These are phyloP conservation scores for Aotearoamyces nothofagi DNA, from an alignment of 2,329 filamentous ascomycete species.

Conservation along the genomic window DNA sequence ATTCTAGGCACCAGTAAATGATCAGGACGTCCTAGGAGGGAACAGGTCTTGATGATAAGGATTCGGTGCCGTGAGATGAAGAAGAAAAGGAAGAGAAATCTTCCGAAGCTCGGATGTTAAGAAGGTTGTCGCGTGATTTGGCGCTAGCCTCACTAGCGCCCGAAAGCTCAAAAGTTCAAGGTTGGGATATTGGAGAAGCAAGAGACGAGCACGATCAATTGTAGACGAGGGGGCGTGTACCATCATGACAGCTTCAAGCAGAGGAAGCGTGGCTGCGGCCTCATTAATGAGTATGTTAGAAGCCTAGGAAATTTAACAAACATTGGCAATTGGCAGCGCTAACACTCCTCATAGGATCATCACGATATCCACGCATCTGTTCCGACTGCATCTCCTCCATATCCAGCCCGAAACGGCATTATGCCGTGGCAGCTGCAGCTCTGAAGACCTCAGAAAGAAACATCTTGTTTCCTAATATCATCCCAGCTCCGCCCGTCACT, in stretches of 20 bases:
- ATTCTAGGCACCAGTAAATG: conserved; percentile 86
- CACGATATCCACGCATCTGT: conserved; percentile 15
- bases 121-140: too few species aligned
- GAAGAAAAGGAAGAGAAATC: conserved; percentile 18
- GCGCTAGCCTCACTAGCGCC: too few species aligned
- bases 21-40: conserved; percentile 64
- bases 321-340: conserved; percentile 1
- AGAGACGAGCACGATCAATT: too few species aligned
- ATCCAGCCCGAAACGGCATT: conserved; percentile 9
- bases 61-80: conserved; percentile 52
- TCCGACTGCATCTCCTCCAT: conserved; percentile 11
- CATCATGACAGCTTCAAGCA: conserved; percentile 39
- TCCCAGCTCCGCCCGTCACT: conserved; percentile 11
- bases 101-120: too few species aligned
- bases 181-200: too few species aligned
- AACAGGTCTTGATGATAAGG: conserved; percentile 90
- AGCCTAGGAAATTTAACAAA: background rate
- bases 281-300: conserved; percentile 32
- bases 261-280: conserved; percentile 34
- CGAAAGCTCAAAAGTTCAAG: too few species aligned
- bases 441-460: conserved; percentile 10
- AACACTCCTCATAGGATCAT: conserved; percentile 9
- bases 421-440: conserved; percentile 15
- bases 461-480: conserved; percentile 21
- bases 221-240: conserved; percentile 3